Evolutionary conservation across 176 grass and related monocot species (phyloP), one percentile per base, ranked within the genome.

Genomic region (Echinochloa phyllopogon): DNA sequence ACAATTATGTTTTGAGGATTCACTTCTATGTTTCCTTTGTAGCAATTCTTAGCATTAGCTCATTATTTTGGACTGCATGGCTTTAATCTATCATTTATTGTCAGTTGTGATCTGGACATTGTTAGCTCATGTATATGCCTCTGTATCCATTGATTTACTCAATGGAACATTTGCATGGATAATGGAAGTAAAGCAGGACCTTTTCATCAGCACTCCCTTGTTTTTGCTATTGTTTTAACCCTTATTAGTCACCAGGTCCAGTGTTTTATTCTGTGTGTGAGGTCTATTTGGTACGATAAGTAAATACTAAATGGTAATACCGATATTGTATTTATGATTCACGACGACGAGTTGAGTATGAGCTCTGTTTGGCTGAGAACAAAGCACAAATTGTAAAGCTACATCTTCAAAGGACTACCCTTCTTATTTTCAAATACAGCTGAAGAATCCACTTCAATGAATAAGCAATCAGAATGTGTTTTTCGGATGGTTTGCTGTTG

Each of bases 121-220:
- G 41, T 59, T 25, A 9, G 40, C 60, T 25, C 14, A 11, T 75
- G 7, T 81, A 60, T 84, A 43, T 85, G 50, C 42, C 72, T 84
- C 42, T 78, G 23, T 74, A 74, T 68, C 59, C 82, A 72, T 65
- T 15, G 37, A 6, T 79, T 17, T 66, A 79, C 58, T 72, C 74
- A 39, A 14, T 79, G 38, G 52, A 18, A 38, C n/a, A 5, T 38
- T 38, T 21, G 20, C 25, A 51, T 18, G 69, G 36, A 70, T 83
- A 79, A 20, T 10, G 0, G 58, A 66, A 67, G 59, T 56, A 65
- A 79, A 80, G 14, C 15, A 11, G 39, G 10, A 49, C 60, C 44
- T 81, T 80, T 85, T 74, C 75, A 75, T 58, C 27, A 75, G 20
- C 65, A 41, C 51, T 81, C 3, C 33, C 12, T 69, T 24, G 2